phyloP scores from a whole-genome alignment of 495 filamentous ascomycete genomes.

The Lepidopterella palustris region DNA sequence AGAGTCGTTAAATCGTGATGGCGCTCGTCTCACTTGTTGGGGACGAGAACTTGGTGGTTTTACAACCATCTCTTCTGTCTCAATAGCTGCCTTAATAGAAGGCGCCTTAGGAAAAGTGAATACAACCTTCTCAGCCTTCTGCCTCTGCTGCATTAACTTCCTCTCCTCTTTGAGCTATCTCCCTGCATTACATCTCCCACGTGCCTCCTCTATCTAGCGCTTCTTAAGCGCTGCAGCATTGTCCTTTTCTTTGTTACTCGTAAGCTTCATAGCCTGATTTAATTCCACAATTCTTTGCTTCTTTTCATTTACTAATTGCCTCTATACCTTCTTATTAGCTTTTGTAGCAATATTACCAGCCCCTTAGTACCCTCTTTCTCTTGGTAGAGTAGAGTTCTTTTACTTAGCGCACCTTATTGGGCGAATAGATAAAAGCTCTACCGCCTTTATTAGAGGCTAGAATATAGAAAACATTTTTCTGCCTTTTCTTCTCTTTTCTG shows the following conservation, averaged over 20 bases:
- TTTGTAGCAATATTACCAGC: background rate
- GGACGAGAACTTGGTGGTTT: background rate
- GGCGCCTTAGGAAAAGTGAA: background rate
- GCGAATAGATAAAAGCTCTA: background rate
- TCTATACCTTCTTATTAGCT: background rate
- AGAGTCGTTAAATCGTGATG: background rate
- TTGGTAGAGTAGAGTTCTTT: background rate
- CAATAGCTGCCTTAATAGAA: background rate
- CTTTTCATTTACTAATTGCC: background rate
- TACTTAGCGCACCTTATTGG: background rate
- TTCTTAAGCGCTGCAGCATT: background rate
- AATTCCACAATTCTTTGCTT: background rate
- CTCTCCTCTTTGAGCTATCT: background rate
- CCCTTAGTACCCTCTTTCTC: slow-evolving; percentile 1
- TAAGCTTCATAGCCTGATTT: background rate
- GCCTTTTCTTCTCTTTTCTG: background rate
- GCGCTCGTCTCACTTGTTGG: background rate
- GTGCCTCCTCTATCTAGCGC: background rate
- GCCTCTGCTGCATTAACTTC: background rate
- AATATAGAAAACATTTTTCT: background rate
- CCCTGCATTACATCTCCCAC: background rate
- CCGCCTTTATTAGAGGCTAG: background rate
- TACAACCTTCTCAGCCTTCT: background rate
- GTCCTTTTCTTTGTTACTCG: background rate
- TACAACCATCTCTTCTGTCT: background rate